phyloP scores from a whole-genome alignment of 768 basidiomycete genomes.

The Boletus subparvulus region DNA sequence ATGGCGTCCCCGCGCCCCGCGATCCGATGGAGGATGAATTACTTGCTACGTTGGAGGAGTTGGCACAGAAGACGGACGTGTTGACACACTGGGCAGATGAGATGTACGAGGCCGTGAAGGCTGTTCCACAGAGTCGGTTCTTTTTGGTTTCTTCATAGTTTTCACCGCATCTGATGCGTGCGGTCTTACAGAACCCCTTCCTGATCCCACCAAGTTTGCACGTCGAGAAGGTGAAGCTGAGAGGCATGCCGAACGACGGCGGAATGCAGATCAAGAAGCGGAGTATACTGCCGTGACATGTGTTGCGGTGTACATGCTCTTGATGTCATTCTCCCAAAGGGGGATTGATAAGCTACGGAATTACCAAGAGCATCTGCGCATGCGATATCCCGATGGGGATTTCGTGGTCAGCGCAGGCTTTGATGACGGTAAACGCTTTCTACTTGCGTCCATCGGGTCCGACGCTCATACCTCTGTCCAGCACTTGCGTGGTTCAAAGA shows the following conservation, averaged over 20 bases:
- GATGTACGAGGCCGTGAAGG: slow-evolving; percentile 88
- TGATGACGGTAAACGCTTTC: slow-evolving; percentile 58
- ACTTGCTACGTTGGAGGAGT: slow-evolving; percentile 78
- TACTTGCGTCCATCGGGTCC: neutral
- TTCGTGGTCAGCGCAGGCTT: slow-evolving; percentile 78
- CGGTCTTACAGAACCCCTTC: slow-evolving; percentile 61
- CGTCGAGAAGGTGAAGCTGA: slow-evolving; percentile 72
- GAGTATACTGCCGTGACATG: slow-evolving; percentile 84
- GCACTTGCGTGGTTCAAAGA: slow-evolving; percentile 89
- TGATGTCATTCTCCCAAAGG: slow-evolving; percentile 90
- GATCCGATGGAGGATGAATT: slow-evolving; percentile 82
- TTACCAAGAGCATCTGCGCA: slow-evolving; percentile 79
- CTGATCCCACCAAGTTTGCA: slow-evolving; percentile 74
- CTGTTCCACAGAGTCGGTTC: slow-evolving; percentile 74
- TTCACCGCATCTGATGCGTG: neutral
- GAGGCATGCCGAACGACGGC: slow-evolving; percentile 63
- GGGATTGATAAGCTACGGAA: slow-evolving; percentile 83
- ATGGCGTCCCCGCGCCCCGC: slow-evolving; percentile 31
- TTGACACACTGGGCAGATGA: slow-evolving; percentile 93
- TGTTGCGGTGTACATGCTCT: slow-evolving; percentile 85
- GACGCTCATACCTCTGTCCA: slow-evolving; percentile 27
- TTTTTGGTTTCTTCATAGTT: neutral
- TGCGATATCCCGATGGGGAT: slow-evolving; percentile 73
- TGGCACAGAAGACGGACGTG: slow-evolving; percentile 95
- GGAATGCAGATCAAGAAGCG: slow-evolving; percentile 74